Base-by-base conservation (phyloP, 345 rosid species). In the Syzygium jambos region DNA sequence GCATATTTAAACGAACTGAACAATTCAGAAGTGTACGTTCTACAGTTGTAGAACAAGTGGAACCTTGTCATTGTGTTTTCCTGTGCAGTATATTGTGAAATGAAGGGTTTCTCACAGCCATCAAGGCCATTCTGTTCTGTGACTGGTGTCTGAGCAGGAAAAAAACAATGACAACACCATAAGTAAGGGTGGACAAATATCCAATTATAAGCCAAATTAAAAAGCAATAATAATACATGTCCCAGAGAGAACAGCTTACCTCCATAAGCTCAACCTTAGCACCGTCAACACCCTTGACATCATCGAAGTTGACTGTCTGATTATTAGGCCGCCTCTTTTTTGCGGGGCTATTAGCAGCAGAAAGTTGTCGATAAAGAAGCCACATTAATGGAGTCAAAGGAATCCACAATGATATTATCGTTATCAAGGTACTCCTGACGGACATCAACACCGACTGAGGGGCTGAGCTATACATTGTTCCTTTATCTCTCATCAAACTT, bases 221-320 rank as follows among this genome's bases (percentile, higher is more conserved):
- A 83, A 55, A 52, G 87, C 85, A 82, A 52, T 73, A 82, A 11
- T 52, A 84, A 30, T 10, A 56, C 19, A 52, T 13, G 82, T 30
- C 68, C 53, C 11, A 78, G 86, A 51, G 22, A 21, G 84, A 53
- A 68, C 38, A 57, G 51, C 85, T 53, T 92, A 97, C 99, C 97
- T 97, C 99, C 90, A 94, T 92, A 73, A 96, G 99, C 93, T 97
- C 99, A 56, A 89, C 90, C 92, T 97, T 97, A 83, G 99, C 99
- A 89, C 94, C 87, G 89, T 97, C 98, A 88, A 97, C 99, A 11
- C 99, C 99, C 91, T 96, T 98, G 65, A 96, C 99, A 88, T 97
- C 99, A 90, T 97, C 97, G 51, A 97, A 97, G 85, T 94, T 92
- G 88, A 95, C 94, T 19, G 86, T 87, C 84, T 90, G 96, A 90